Conservation (phyloP, 352 stramenopile genomes). For the Aphanomyces euteiches region DNA sequence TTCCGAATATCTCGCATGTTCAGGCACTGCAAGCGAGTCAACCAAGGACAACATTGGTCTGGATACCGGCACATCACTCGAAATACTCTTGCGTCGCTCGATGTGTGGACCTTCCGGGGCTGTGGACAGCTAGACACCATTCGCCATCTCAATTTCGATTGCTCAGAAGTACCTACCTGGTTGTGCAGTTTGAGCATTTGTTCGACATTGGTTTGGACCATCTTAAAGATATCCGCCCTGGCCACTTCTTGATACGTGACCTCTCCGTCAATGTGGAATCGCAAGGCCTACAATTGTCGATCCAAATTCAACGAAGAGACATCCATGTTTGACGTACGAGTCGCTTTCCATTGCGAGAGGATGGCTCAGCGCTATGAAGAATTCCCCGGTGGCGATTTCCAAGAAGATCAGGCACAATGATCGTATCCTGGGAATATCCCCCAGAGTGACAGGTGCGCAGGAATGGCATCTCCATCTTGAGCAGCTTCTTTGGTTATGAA, state of each 20-base stretch:
- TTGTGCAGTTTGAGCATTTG: no score
- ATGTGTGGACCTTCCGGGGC: no score
- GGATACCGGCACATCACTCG: neutral
- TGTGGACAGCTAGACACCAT: no score
- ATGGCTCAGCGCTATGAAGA: neutral
- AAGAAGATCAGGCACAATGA: constrained; percentile 10
- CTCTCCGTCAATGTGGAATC: neutral
- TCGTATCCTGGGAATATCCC: neutral
- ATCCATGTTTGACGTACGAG: neutral
- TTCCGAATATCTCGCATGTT: constrained; percentile 30
- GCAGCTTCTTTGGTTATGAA: no score
- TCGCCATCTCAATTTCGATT: no score
- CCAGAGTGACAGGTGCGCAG: neutral
- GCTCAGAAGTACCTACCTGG: no score
- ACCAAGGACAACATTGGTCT: neutral
- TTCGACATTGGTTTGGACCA: neutral
- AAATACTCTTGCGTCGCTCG: neutral
- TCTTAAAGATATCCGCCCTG: neutral
- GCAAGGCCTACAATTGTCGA: neutral
- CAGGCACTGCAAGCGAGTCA: constrained; percentile 1
- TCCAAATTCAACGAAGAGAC: neutral
- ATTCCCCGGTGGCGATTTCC: constrained; percentile 5
- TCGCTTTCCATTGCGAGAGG: constrained; percentile 2
- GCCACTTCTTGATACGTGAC: constrained; percentile 6
- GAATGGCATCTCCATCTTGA: neutral